Base-by-base conservation (phyloP, 345 rosid genomes). In the Hypericum androsaemum region DNA sequence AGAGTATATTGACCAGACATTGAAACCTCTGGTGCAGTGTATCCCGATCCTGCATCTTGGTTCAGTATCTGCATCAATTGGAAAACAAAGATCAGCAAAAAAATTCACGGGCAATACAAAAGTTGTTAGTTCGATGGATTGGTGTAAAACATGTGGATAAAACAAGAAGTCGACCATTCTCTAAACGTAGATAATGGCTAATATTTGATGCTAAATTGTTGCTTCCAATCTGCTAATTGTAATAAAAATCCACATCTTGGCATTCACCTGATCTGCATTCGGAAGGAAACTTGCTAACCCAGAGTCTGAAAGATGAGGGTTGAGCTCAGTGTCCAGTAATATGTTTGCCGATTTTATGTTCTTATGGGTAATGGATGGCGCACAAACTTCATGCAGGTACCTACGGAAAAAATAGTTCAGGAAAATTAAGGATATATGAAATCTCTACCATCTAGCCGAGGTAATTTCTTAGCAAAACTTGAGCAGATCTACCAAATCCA, bases 381-480 rank as follows among this genome's bases (percentile, higher is more conserved):
- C 83, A 71, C 95, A 85, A 59, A 81, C 86, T 77, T 92, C 98
- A 65, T 92, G 98, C 67, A 92, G 69, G 70, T 92, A 92, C 83
- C 98, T 92, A 79, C 61, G 61, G 64, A 56, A 53, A 22, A 8
- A 17, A 44, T 8, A 44, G 16, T 7, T 10, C n/a, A 44, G 12
- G 48, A 44, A 17, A 44, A 12, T 44, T 7, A 14, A 44, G 14
- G 6, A n/a, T 44, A 44, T 12, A 44, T 22, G 32, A 22, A 22
- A 22, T 22, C 32, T 22, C 32, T 22, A 22, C 4, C 32, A 22
- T 22, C 32, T 22, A 4, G 32, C 32, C 32, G 4, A 1, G 32
- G 32, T 22, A 22, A 22, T 22, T 22, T 22, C 32, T 22, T n/a
- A n/a, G n/a, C 32, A 22, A 22, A 22, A 22, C 4, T 22, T 22